Percentiles rank a stretch among this genome's conserved stretches.
Conservation (phyloP, 2,329 filamentous ascomycete species). For the Stemphylium vesicarium region DNA sequence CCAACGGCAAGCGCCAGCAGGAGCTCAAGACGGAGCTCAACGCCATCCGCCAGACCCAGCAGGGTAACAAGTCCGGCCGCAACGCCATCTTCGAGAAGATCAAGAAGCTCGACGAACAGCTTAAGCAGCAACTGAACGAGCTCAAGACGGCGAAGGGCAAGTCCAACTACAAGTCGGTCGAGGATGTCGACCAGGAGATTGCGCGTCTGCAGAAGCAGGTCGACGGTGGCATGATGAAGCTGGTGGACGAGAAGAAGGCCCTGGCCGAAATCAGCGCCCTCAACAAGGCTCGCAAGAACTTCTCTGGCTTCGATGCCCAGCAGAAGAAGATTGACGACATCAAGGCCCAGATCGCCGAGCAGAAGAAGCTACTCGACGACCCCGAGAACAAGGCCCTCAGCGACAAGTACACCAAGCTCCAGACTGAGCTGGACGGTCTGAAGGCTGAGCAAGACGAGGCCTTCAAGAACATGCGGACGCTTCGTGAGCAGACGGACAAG, state of each 20-base stretch:
- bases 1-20: constrained; percentile 80
- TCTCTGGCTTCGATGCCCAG: constrained; percentile 79
- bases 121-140: constrained; percentile 83
- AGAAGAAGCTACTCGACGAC: constrained; percentile 89
- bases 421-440: constrained; percentile 86
- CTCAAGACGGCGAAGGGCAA: constrained; percentile 85
- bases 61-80: constrained; percentile 82
- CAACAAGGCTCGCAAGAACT: constrained; percentile 89
- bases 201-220: constrained; percentile 81
- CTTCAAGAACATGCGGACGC: constrained; percentile 83
- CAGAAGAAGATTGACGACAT: constrained; percentile 90
- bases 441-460: constrained; percentile 91
- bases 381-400: constrained; percentile 87
- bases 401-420: constrained; percentile 83
- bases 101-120: constrained; percentile 86
- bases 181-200: constrained; percentile 87
- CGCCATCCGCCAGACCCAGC: constrained; percentile 86
- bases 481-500: constrained; percentile 85
- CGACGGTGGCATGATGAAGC: constrained; percentile 86
- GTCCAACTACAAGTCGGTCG: constrained; percentile 82
- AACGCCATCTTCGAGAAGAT: constrained; percentile 83
- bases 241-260: constrained; percentile 97
- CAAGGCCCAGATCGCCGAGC: constrained; percentile 84
- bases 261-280: constrained; percentile 81
- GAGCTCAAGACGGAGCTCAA: constrained; percentile 84